Percentiles rank a stretch among this genome's conserved stretches.
phyloP scores from a whole-genome alignment of 306 rosid species.

The Boehmeria nivea region DNA sequence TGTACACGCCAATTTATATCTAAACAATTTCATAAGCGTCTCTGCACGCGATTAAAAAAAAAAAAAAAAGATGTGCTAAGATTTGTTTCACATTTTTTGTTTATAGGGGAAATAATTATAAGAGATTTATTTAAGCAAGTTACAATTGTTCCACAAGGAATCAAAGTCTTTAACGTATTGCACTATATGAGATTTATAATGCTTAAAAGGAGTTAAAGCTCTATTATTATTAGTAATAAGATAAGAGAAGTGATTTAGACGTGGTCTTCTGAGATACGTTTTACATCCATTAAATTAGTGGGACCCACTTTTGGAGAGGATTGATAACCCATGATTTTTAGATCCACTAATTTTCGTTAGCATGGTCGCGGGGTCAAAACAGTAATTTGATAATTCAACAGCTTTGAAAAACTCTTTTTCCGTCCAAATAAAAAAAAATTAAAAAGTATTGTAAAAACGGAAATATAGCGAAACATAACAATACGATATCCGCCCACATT shows the following conservation, averaged over 20 bases:
- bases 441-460: too few relatives aligned
- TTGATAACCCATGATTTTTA: too few relatives aligned
- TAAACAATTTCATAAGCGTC: too few relatives aligned
- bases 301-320: slow-evolving; percentile 4
- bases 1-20: too few relatives aligned
- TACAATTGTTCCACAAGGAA: not conserved
- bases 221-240: not conserved
- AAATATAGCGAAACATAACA: too few relatives aligned
- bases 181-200: too few relatives aligned
- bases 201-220: not conserved
- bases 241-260: slow-evolving; percentile 10
- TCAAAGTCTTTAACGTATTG: not conserved
- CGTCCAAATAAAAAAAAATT: too few relatives aligned
- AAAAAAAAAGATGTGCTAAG: too few relatives aligned
- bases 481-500: slow-evolving; percentile 14
- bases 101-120: not conserved
- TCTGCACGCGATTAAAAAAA: too few relatives aligned
- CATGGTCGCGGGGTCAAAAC: not conserved
- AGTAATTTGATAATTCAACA: not conserved
- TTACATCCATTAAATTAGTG: not conserved
- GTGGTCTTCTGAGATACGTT: not conserved
- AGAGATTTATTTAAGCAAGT: not conserved
- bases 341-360: too few relatives aligned
- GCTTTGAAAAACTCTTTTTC: too few relatives aligned
- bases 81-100: not conserved